A percentile compares a stretch with the other conserved stretches of the same genome.
phyloP scores from a whole-genome alignment of 345 rosid genomes.

The Lumnitzera racemosa region DNA sequence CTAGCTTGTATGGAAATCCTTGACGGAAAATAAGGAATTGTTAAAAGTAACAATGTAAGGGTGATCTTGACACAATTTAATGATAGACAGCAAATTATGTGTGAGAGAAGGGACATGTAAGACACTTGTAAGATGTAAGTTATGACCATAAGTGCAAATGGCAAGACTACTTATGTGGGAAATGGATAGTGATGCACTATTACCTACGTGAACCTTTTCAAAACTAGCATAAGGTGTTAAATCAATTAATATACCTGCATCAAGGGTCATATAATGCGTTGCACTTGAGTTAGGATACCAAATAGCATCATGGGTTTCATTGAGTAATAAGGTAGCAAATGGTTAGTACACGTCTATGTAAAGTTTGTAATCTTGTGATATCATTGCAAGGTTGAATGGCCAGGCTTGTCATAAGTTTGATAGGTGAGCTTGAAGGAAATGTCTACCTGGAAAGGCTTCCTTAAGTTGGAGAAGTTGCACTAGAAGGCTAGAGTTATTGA shows the following conservation, averaged over 20 bases:
- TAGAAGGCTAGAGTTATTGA: no score
- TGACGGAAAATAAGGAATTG: neutral
- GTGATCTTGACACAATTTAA: neutral
- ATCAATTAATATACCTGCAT: neutral
- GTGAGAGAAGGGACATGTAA: neutral
- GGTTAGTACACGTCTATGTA: no score
- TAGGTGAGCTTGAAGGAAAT: no score
- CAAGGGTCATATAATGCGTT: neutral
- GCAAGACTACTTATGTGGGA: neutral
- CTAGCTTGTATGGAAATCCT: neutral
- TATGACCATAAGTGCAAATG: neutral
- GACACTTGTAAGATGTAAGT: neutral
- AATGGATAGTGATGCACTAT: neutral
- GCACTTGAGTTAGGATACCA: neutral
- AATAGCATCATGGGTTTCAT: no score
- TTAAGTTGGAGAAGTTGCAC: no score
- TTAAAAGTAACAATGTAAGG: neutral
- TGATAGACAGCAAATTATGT: neutral
- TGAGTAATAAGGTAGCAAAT: no score
- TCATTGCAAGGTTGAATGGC: no score
- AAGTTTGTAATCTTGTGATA: no score
- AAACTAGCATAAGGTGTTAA: neutral
- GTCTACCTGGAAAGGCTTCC: no score
- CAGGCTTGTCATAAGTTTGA: no score
- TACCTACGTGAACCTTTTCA: conserved; percentile 3